phyloP scores from a whole-genome alignment of 176 grass and related monocot genomes.

The Zea mays region DNA sequence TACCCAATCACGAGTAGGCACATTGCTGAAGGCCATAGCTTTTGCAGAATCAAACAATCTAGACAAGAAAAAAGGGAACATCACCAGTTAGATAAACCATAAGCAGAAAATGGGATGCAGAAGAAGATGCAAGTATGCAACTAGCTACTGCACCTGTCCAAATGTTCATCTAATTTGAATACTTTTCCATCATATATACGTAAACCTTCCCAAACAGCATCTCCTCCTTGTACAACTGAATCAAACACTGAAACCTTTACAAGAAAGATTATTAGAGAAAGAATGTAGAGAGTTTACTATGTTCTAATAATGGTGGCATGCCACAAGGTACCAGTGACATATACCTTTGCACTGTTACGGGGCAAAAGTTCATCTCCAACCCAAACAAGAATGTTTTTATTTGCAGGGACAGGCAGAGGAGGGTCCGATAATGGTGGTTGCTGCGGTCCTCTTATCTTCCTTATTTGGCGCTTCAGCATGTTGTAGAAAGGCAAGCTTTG shows the following conservation, averaged over 20 bases:
- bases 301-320: neutral
- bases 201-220: conserved; percentile 97
- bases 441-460: conserved; percentile 42
- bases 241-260: conserved; percentile 93
- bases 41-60: conserved; percentile 97
- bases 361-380: conserved; percentile 83
- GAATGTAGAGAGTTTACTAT: conserved; percentile 20
- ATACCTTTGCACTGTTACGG: conserved; percentile 92
- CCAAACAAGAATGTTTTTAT: conserved; percentile 95
- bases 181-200: conserved; percentile 87
- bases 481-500: conserved; percentile 94
- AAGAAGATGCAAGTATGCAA: conserved; percentile 36
- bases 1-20: conserved; percentile 82
- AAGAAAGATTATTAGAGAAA: conserved; percentile 37
- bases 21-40: conserved; percentile 88
- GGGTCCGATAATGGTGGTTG: conserved; percentile 60
- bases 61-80: conserved; percentile 28
- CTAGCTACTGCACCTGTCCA: conserved; percentile 68
- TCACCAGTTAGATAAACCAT: conserved; percentile 20
- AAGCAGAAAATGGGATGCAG: conserved; percentile 22
- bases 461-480: conserved; percentile 69
- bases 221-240: conserved; percentile 98
- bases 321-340: conserved; percentile 18
- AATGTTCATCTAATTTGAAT: conserved; percentile 96
- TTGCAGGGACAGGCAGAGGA: conserved; percentile 81